Conservation (phyloP, 2,329 filamentous ascomycete species). For the Colletotrichum sidae region DNA sequence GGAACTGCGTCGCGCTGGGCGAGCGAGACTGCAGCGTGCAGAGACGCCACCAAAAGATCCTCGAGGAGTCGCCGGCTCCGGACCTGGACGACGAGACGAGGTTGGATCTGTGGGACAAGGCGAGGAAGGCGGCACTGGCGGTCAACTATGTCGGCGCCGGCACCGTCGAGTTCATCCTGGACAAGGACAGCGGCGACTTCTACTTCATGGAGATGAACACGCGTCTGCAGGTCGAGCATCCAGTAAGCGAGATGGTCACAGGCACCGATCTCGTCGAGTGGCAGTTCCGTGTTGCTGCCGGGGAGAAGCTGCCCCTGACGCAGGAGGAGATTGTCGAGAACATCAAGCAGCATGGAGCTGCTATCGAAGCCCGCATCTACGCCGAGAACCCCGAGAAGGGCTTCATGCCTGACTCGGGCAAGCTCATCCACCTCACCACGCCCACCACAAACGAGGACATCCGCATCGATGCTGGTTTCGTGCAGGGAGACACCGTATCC, state of each 20-base stretch:
- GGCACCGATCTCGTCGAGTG: conserved; percentile 87
- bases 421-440: conserved; percentile 83
- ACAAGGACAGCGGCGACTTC: conserved; percentile 83
- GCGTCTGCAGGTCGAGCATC: conserved; percentile 94
- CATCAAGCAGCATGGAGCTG: conserved; percentile 83
- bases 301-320: conserved; percentile 67
- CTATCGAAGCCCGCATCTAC: conserved; percentile 96
- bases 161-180: conserved; percentile 91
- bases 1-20: conserved; percentile 84
- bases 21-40: conserved; percentile 92
- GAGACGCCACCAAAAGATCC: conserved; percentile 87
- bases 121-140: conserved; percentile 74
- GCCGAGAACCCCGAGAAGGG: conserved; percentile 93
- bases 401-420: conserved; percentile 94
- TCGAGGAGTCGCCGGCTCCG: conserved; percentile 89
- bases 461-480: conserved; percentile 93
- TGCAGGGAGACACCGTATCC: conserved; percentile 90
- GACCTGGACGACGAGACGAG: conserved; percentile 68
- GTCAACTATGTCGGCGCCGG: conserved; percentile 91
- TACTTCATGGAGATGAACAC: conserved; percentile 90
- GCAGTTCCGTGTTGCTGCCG: conserved; percentile 84
- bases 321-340: conserved; percentile 76
- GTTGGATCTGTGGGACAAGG: conserved; percentile 74
- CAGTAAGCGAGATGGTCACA: conserved; percentile 81
- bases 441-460: conserved; percentile 78